These are phyloP conservation scores for Hypholoma sublateritium DNA, from an alignment of 768 basidiomycete species.

Conservation along the genomic window DNA sequence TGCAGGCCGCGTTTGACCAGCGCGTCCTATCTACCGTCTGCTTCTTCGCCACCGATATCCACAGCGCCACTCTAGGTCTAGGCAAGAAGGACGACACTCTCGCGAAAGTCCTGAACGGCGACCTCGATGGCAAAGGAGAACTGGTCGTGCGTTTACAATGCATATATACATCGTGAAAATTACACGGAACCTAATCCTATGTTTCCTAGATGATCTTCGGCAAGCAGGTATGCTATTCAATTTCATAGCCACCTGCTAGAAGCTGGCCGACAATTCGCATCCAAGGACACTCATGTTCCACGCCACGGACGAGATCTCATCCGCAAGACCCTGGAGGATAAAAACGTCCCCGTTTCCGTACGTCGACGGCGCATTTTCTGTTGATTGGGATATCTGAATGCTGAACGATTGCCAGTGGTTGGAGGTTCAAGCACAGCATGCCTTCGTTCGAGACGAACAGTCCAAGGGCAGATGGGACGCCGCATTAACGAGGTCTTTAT, in stretches of 20 bases:
- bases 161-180: neutral
- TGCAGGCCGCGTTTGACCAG: conserved; percentile 83
- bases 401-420: conserved; percentile 58
- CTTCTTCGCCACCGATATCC: conserved; percentile 95
- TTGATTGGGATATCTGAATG: neutral
- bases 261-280: neutral
- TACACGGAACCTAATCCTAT: neutral
- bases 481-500: conserved; percentile 78
- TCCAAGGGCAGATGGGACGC: conserved; percentile 97
- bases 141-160: conserved; percentile 58
- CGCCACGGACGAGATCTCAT: conserved; percentile 85
- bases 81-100: conserved; percentile 85
- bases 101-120: conserved; percentile 67
- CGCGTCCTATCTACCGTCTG: conserved; percentile 85
- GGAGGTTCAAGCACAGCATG: conserved; percentile 97
- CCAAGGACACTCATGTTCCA: conserved; percentile 90
- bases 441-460: conserved; percentile 90
- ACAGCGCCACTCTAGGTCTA: conserved; percentile 82
- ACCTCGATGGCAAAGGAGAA: conserved; percentile 78
- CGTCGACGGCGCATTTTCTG: conserved; percentile 23
- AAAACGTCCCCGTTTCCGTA: conserved; percentile 69
- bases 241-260: neutral
- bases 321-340: conserved; percentile 79
- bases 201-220: conserved; percentile 85
- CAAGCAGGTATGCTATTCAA: conserved; percentile 61